phyloP scores from a whole-genome alignment of 2,329 filamentous ascomycete genomes.

The Simplicillium aogashimaense region DNA sequence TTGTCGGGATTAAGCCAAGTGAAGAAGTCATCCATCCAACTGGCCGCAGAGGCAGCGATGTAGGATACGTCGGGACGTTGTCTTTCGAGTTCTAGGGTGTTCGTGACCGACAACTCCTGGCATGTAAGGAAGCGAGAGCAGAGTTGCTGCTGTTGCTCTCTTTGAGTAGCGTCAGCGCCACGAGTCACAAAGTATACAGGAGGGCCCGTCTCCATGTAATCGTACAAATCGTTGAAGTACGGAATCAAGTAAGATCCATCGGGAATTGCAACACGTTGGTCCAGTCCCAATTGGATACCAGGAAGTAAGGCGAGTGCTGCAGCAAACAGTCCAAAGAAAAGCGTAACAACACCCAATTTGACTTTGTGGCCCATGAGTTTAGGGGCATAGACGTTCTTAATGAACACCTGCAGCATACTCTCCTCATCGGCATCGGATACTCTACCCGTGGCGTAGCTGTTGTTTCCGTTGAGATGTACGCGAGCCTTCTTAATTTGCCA shows the following conservation, averaged over 20 bases:
- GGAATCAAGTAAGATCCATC: constrained; percentile 89
- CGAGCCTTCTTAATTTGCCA: constrained; percentile 68
- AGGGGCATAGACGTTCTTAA: constrained; percentile 83
- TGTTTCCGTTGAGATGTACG: constrained; percentile 48
- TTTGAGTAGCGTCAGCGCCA: constrained; percentile 67
- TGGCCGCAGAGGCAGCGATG: constrained; percentile 79
- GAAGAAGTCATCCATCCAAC: constrained; percentile 96
- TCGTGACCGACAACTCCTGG: constrained; percentile 71
- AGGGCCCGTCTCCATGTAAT: constrained; percentile 82
- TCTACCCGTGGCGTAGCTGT: constrained; percentile 44
- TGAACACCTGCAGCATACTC: constrained; percentile 73
- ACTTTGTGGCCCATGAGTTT: constrained; percentile 68
- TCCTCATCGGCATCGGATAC: constrained; percentile 74
- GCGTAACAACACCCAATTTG: constrained; percentile 64
- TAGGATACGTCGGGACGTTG: constrained; percentile 84
- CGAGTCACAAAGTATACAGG: constrained; percentile 94
- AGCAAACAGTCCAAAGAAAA: constrained; percentile 83
- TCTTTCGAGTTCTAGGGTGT: constrained; percentile 86
- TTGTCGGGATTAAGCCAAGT: constrained; percentile 85
- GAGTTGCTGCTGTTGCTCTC: constrained; percentile 70
- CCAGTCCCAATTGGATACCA: constrained; percentile 74
- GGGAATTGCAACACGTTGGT: constrained; percentile 90
- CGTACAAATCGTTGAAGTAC: constrained; percentile 93
- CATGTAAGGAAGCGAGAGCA: constrained; percentile 90
- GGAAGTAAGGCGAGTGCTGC: constrained; percentile 79